Base-by-base conservation (phyloP, 2,329 filamentous ascomycete genomes). In the Microascus cirrosus region DNA sequence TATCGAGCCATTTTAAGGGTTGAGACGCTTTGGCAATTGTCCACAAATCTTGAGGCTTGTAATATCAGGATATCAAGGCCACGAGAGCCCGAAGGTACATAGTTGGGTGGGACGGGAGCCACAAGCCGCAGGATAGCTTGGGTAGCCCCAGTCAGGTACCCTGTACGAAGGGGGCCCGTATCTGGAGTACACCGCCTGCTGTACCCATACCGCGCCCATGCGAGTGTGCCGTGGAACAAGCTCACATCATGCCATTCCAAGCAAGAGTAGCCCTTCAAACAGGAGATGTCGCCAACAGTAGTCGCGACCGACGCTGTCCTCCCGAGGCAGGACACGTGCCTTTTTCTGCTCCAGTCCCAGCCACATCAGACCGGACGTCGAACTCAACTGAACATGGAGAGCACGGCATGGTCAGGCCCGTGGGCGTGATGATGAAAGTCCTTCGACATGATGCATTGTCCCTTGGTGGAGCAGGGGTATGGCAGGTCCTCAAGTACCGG, bases 401-500 rank as follows among this genome's bases (percentile, higher is more conserved):
- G 39, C 39, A 45, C 39, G 39, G n/a, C 39, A 45, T 45, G 39
- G 39, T 3, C 36, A 18, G 2, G 36, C 4, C 36, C 12, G 36
- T 45, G 39, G 39, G n/a, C 15, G 39, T 7, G n/a, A 18, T 6
- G 18, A n/a, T 15, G 39, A 42, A 25, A 39, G 25, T 56, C 50
- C 55, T 51, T 56, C 55, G 50, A 56, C 55, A 50, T 34, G 22
- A 48, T 51, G 28, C 28, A 56, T 25, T 35, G 55, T 24, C 45
- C n/a, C n/a, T 20, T 2, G 22, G 45, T 22, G 45, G 22, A 50
- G 55, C 55, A 56, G 55, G 55, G 55, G 55, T 56, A 48, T 50
- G 32, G 51, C 55, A 13, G 25, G 55, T 15, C 42, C 28, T 35
- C 24, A 56, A 56, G 55, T 56, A 56, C 55, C 55, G 42, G 50